Evolutionary conservation across 2,329 filamentous ascomycete species (phyloP), one percentile per base, ranked within the genome.

Genomic region (Fusarium humuli): DNA sequence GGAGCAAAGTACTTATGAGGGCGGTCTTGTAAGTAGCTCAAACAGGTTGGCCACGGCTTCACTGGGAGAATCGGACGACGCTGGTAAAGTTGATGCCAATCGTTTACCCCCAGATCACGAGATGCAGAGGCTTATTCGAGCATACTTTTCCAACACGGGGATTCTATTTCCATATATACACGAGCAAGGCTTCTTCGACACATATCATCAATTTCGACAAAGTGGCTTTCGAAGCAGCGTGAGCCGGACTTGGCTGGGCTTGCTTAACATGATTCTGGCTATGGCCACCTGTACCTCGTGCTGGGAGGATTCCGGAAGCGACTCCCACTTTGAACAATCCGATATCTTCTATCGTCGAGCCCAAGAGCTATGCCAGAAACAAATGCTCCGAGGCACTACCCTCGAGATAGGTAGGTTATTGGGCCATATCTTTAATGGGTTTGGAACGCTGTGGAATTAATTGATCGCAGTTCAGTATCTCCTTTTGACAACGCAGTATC

Each of bases 211-310:
- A 5, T 71, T 72, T 13, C 11, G 61, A 49, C 34, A 45, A 55
- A 25, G 57, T 6, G 70, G 71, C 0, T 72, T 81, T 41, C 14
- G 69, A 16, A 77, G 71, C 0, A 78, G 75, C 6, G 80, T 82
- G 1, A 77, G 83, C 1, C 79, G 81, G n/a, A 82, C 84, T 0
- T 87, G 85, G 85, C 78, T 87, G 0, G 83, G 83, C 1, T 68
- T 86, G 5, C 70, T 87, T 0, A 86, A 87, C 52, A 83, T 86
- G 58, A 79, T 87, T 0, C 75, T 87, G 2, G 83, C 85, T 2
- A 82, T 87, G 77, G 81, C 83, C 0, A 80, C 77, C 14, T 82
- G 78, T 20, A 61, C 59, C 7, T 61, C 59, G 1, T 61, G 59
- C 18, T 61, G 59, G 59, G 59, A 61, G 16, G 59, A 61, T 6